Conservation (phyloP, 371 early-diverging fungal species). For the Mucor sp. region DNA sequence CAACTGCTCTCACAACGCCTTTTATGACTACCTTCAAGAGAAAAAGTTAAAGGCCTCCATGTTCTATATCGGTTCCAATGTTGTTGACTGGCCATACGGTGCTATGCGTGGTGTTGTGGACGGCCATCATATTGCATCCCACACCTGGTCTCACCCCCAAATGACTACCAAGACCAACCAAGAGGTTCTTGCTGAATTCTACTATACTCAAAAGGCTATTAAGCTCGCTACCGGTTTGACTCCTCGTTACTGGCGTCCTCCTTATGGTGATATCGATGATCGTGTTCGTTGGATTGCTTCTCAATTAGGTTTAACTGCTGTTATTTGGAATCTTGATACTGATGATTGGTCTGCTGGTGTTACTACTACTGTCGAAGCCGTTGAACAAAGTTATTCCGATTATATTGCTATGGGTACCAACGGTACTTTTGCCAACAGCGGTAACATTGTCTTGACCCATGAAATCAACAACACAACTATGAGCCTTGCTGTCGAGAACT, state of each 20-base stretch:
- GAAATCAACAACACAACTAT: slow-evolving; percentile 56
- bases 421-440: slow-evolving; percentile 41
- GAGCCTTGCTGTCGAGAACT: slow-evolving; percentile 39
- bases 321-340: slow-evolving; percentile 53
- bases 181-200: slow-evolving; percentile 61
- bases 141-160: slow-evolving; percentile 62
- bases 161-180: slow-evolving; percentile 57
- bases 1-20: slow-evolving; percentile 55
- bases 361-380: slow-evolving; percentile 27
- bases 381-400: slow-evolving; percentile 33
- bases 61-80: slow-evolving; percentile 48
- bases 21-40: slow-evolving; percentile 46
- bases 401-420: slow-evolving; percentile 47
- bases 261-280: slow-evolving; percentile 57
- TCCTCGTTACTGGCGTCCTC: slow-evolving; percentile 61
- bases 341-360: slow-evolving; percentile 47
- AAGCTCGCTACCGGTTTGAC: slow-evolving; percentile 56
- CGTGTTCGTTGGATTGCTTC: slow-evolving; percentile 57
- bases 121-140: slow-evolving; percentile 55
- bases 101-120: slow-evolving; percentile 53
- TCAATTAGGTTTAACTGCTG: slow-evolving; percentile 48
- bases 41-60: slow-evolving; percentile 27
- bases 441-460: slow-evolving; percentile 51
- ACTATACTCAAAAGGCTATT: slow-evolving; percentile 55
- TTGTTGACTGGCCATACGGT: slow-evolving; percentile 51